Percentiles rank a stretch among this genome's conserved stretches.
phyloP scores from a whole-genome alignment of 1,284 basidiomycete species.

The Malassezia brasiliensis region DNA sequence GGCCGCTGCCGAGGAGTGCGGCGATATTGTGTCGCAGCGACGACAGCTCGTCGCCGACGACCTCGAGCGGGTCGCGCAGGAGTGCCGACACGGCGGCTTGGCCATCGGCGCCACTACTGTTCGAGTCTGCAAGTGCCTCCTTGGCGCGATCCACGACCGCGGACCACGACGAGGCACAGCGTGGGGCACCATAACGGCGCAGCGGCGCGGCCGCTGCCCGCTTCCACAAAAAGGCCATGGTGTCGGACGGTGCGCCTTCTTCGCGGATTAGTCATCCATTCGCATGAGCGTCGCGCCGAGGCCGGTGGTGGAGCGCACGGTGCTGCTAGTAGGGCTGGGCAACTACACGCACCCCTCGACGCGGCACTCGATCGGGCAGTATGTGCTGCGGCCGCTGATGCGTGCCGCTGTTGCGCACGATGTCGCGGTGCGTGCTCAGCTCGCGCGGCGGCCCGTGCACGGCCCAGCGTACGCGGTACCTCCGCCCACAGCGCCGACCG shows the following conservation, averaged over 20 bases:
- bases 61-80: slow-evolving; percentile 30
- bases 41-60: slow-evolving; percentile 55
- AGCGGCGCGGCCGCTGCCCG: not conserved
- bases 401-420: slow-evolving; percentile 2
- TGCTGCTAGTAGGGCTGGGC: slow-evolving; percentile 12
- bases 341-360: slow-evolving; percentile 17
- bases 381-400: slow-evolving; percentile 1
- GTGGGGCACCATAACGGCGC: not conserved
- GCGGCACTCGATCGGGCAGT: slow-evolving; percentile 18
- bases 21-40: slow-evolving; percentile 67
- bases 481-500: not conserved
- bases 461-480: slow-evolving; percentile 1
- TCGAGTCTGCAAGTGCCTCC: not conserved
- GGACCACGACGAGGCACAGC: slow-evolving; percentile 4
- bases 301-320: slow-evolving; percentile 8
- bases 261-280: slow-evolving; percentile 12
- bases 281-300: not conserved
- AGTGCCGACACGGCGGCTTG: not conserved
- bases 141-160: slow-evolving; percentile 7
- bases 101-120: not conserved
- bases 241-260: not conserved
- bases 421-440: not conserved
- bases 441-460: not conserved
- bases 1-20: slow-evolving; percentile 72
- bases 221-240: slow-evolving; percentile 1